Conservation (phyloP, 805 yeast genomes). For the Millerozyma miso region DNA sequence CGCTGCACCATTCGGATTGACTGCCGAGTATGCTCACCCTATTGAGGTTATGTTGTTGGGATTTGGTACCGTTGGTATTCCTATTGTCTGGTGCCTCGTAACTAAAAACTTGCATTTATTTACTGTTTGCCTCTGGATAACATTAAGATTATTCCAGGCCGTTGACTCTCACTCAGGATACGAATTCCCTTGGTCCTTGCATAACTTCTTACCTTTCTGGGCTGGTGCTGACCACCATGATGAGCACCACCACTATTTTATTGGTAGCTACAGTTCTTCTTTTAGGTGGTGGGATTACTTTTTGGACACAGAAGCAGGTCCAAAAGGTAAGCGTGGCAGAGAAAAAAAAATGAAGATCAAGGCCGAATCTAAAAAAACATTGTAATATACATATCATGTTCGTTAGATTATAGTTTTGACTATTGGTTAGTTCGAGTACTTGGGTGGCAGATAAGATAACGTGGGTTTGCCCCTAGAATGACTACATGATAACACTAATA, state of each 20-base stretch:
- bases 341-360: conserved; percentile 38
- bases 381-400: neutral
- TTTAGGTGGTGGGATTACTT: conserved; percentile 57
- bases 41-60: conserved; percentile 55
- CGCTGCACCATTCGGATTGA: conserved; percentile 59
- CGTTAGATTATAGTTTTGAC: neutral
- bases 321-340: conserved; percentile 45
- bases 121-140: conserved; percentile 51
- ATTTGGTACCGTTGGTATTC: conserved; percentile 58
- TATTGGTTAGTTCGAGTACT: too few species aligned
- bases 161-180: conserved; percentile 61
- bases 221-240: conserved; percentile 65
- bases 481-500: too few species aligned
- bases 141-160: conserved; percentile 52
- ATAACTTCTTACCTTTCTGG: conserved; percentile 57
- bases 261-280: conserved; percentile 55
- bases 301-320: conserved; percentile 55
- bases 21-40: conserved; percentile 63
- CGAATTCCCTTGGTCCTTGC: conserved; percentile 59
- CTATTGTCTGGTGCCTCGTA: conserved; percentile 48
- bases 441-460: too few species aligned
- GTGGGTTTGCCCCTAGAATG: too few species aligned
- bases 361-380: conserved; percentile 27
- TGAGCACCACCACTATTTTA: conserved; percentile 55
- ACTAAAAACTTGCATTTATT: conserved; percentile 48